phyloP scores from a whole-genome alignment of 768 basidiomycete genomes.

The Hysterangium stoloniferum region DNA sequence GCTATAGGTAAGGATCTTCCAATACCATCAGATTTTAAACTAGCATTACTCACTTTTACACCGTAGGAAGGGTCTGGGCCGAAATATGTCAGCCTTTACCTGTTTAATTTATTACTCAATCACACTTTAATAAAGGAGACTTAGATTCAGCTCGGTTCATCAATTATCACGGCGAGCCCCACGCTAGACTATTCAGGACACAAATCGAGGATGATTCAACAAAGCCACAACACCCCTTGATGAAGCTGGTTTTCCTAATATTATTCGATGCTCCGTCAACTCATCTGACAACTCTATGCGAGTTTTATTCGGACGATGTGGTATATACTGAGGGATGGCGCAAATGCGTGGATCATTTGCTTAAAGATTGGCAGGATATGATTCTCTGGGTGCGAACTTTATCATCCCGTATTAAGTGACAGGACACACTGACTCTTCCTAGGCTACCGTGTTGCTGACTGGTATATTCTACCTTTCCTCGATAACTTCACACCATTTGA shows the following conservation, averaged over 20 bases:
- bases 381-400: not conserved
- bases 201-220: not conserved
- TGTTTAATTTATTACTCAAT: not conserved
- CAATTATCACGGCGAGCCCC: not conserved
- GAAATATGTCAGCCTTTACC: not conserved
- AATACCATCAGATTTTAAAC: not conserved
- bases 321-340: not conserved
- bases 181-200: not conserved
- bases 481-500: not conserved
- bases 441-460: conserved; percentile 1
- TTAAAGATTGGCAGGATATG: conserved; percentile 1
- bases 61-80: not conserved
- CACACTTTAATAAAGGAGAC: too few relatives aligned
- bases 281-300: not conserved
- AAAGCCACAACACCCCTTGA: not conserved
- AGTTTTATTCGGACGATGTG: conserved; percentile 1
- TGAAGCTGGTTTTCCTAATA: not conserved
- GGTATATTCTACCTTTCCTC: not conserved
- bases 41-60: not conserved
- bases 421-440: not conserved
- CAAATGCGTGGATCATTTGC: not conserved
- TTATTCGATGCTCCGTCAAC: conserved; percentile 4
- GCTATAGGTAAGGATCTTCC: not conserved
- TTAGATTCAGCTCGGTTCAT: not conserved
- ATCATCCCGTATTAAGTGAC: not conserved